phyloP scores from a whole-genome alignment of 208 protist species.

The Leishmania tropica region DNA sequence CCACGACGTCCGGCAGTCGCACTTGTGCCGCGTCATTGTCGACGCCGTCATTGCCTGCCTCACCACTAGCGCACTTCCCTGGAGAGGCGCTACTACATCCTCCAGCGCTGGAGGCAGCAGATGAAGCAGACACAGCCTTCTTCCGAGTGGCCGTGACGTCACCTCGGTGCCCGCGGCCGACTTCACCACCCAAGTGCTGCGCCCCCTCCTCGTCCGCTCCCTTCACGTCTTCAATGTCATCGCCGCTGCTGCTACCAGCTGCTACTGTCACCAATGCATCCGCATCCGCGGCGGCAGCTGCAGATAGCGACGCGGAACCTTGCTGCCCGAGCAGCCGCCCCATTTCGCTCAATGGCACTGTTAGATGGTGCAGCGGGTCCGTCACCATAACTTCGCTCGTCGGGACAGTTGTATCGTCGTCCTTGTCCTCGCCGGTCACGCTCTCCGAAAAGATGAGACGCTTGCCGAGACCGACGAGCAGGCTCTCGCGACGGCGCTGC shows the following conservation, averaged over 20 bases:
- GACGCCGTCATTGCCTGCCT: neutral
- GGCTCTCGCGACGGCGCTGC: slow-evolving; percentile 55
- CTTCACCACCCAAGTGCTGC: neutral
- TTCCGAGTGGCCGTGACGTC: neutral
- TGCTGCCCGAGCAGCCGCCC: slow-evolving; percentile 24
- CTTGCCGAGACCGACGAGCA: slow-evolving; percentile 72
- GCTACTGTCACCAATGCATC: neutral
- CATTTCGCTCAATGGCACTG: slow-evolving; percentile 42
- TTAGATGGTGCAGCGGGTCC: slow-evolving; percentile 52
- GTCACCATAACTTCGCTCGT: slow-evolving; percentile 24
- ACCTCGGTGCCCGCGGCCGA: neutral
- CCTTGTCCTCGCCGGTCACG: slow-evolving; percentile 47
- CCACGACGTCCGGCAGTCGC: slow-evolving; percentile 13
- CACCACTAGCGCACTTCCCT: neutral
- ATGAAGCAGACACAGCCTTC: neutral
- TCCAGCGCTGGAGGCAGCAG: neutral
- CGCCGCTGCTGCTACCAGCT: slow-evolving; percentile 1
- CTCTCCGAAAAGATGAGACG: slow-evolving; percentile 62
- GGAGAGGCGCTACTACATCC: neutral
- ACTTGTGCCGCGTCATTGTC: neutral
- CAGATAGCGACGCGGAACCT: neutral
- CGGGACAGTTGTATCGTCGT: slow-evolving; percentile 16
- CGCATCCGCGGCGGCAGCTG: neutral
- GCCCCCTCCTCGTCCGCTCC: neutral
- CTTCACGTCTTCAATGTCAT: neutral